Evolutionary conservation across 2,329 filamentous ascomycete species (phyloP).

Genomic region (Plectosphaerella plurivora): DNA sequence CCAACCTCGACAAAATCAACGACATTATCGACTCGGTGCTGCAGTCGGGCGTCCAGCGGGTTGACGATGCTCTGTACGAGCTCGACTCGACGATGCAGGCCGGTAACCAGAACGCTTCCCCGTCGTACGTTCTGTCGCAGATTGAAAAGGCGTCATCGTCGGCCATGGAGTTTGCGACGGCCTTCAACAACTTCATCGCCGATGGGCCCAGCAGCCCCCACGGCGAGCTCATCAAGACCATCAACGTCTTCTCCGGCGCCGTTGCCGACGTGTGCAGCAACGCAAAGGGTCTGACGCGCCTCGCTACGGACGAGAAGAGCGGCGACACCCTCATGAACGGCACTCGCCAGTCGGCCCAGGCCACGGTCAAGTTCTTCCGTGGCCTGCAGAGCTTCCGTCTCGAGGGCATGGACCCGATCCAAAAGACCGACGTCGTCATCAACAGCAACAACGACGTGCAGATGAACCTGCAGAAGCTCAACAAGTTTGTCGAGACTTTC

Average conservation of each 20-base stretch:
- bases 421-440: constrained; percentile 96
- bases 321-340: constrained; percentile 78
- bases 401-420: constrained; percentile 81
- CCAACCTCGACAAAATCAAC: constrained; percentile 89
- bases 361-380: constrained; percentile 92
- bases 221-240: constrained; percentile 86
- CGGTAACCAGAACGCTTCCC: constrained; percentile 95
- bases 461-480: constrained; percentile 87
- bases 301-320: constrained; percentile 95
- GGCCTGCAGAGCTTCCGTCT: constrained; percentile 89
- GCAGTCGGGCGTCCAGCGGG: constrained; percentile 85
- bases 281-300: constrained; percentile 88
- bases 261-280: constrained; percentile 93
- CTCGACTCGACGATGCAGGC: constrained; percentile 97
- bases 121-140: constrained; percentile 90
- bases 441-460: constrained; percentile 96
- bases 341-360: constrained; percentile 77
- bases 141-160: constrained; percentile 94
- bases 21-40: constrained; percentile 96
- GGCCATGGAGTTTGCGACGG: constrained; percentile 94
- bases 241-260: constrained; percentile 84
- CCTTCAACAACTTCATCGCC: constrained; percentile 98
- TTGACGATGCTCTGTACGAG: constrained; percentile 96
- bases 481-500: constrained; percentile 88
- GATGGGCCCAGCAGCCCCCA: constrained; percentile 90